Evolutionary conservation across 2,329 filamentous ascomycete species (phyloP).

Genomic region (Xylariaceae sp.): DNA sequence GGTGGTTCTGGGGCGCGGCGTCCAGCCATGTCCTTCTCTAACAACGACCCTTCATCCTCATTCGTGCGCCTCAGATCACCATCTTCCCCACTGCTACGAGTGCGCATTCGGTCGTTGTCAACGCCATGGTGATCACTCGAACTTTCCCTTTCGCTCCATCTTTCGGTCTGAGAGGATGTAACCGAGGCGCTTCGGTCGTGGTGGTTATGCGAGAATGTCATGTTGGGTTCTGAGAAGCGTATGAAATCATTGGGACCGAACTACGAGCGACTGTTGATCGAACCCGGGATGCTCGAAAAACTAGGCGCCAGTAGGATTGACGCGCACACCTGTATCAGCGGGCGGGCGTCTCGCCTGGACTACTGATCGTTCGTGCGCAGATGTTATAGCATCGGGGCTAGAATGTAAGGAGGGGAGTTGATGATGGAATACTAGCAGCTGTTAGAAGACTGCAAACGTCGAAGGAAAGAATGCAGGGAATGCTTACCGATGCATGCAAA

Average conservation of each 20-base stretch:
- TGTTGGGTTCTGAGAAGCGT: slow-evolving; percentile 15
- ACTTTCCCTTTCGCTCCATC: slow-evolving; percentile 34
- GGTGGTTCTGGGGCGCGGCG: slow-evolving; percentile 31
- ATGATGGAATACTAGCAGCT: background rate
- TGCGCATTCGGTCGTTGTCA: slow-evolving; percentile 31
- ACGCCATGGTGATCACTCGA: slow-evolving; percentile 26
- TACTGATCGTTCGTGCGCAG: background rate
- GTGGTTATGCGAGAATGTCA: slow-evolving; percentile 24
- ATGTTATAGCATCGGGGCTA: background rate
- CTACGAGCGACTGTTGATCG: background rate
- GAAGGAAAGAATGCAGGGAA: background rate
- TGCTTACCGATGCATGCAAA: background rate
- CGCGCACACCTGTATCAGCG: slow-evolving; percentile 1
- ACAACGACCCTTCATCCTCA: slow-evolving; percentile 40
- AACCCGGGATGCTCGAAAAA: background rate
- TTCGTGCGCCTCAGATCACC: slow-evolving; percentile 31
- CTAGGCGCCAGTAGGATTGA: background rate
- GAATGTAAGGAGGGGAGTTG: background rate
- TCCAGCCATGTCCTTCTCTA: slow-evolving; percentile 31
- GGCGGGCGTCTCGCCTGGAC: background rate
- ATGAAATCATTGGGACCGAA: slow-evolving; percentile 2
- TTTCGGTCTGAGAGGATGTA: slow-evolving; percentile 34
- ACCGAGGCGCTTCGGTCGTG: slow-evolving; percentile 23
- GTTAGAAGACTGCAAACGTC: background rate
- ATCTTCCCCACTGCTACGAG: slow-evolving; percentile 34